These are phyloP conservation scores for Talaromyces sp. DNA, from an alignment of 2,329 filamentous ascomycete genomes.

Conservation along the genomic window DNA sequence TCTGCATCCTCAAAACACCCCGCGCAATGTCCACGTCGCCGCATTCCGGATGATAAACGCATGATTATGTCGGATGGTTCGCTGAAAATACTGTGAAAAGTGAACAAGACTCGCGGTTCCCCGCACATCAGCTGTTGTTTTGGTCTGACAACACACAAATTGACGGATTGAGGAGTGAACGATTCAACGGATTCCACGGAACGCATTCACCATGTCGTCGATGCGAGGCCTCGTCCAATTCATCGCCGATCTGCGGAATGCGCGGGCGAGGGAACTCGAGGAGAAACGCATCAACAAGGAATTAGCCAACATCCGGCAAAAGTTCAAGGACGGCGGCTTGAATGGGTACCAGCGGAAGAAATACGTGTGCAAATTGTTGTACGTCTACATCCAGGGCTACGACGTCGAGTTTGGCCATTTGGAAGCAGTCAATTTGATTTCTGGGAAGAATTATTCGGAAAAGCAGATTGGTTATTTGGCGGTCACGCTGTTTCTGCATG, in stretches of 20 bases:
- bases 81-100: neutral
- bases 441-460: slow-evolving; percentile 93
- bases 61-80: slow-evolving; percentile 7
- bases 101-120: neutral
- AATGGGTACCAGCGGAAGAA: slow-evolving; percentile 99
- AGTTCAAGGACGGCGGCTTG: slow-evolving; percentile 92
- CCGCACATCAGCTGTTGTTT: neutral
- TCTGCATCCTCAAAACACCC: neutral
- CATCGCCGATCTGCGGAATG: slow-evolving; percentile 93
- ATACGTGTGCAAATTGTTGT: slow-evolving; percentile 99
- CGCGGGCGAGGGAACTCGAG: slow-evolving; percentile 87
- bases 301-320: slow-evolving; percentile 94
- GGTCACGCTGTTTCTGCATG: slow-evolving; percentile 93
- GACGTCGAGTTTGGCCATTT: slow-evolving; percentile 98
- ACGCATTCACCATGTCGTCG: slow-evolving; percentile 35
- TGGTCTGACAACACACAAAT: neutral
- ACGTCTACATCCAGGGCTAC: slow-evolving; percentile 98
- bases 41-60: neutral
- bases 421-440: slow-evolving; percentile 96
- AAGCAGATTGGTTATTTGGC: slow-evolving; percentile 99
- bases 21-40: neutral
- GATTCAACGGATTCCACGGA: neutral
- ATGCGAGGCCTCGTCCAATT: slow-evolving; percentile 84
- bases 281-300: slow-evolving; percentile 99
- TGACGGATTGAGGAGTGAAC: neutral